phyloP scores from a whole-genome alignment of 257 asterid genomes.

The Oldenlandia corymbosa region DNA sequence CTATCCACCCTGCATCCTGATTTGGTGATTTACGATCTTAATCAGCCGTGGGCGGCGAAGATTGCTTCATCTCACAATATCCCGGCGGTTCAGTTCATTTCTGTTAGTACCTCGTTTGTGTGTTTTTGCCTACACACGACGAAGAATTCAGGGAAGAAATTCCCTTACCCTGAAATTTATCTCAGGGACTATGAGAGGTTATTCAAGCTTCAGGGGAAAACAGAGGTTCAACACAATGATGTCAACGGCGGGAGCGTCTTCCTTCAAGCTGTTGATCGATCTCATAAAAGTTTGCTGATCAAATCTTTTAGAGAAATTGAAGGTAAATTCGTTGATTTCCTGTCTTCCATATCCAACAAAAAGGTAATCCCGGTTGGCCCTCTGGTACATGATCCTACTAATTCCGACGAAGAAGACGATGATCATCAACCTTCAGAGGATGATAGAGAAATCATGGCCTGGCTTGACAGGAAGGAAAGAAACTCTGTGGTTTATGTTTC shows the following conservation, averaged over 20 bases:
- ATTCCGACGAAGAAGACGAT: neutral
- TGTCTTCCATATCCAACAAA: constrained; percentile 5
- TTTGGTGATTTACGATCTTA: constrained; percentile 24
- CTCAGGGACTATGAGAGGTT: constrained; percentile 15
- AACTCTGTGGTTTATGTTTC: constrained; percentile 20
- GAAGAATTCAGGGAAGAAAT: neutral
- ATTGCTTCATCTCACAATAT: constrained; percentile 14
- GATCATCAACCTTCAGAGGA: neutral
- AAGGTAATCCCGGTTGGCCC: constrained; percentile 23
- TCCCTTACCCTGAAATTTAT: constrained; percentile 19
- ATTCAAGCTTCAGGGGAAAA: neutral
- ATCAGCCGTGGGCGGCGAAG: constrained; percentile 26
- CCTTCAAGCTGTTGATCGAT: constrained; percentile 6
- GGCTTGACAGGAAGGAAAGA: constrained; percentile 13
- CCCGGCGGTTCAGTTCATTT: constrained; percentile 24
- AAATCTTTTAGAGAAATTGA: constrained; percentile 20
- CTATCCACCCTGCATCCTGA: constrained; percentile 17
- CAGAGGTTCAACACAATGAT: constrained; percentile 1
- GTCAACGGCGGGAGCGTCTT: constrained; percentile 12
- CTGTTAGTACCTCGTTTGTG: constrained; percentile 10
- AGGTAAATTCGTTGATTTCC: constrained; percentile 15
- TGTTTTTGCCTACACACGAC: constrained; percentile 8
- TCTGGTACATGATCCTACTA: constrained; percentile 9
- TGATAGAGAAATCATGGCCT: constrained; percentile 12
- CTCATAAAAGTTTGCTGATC: constrained; percentile 16